Evolutionary conservation across 805 yeast species (phyloP).

Genomic region (Yarrowia yakushimensis): DNA sequence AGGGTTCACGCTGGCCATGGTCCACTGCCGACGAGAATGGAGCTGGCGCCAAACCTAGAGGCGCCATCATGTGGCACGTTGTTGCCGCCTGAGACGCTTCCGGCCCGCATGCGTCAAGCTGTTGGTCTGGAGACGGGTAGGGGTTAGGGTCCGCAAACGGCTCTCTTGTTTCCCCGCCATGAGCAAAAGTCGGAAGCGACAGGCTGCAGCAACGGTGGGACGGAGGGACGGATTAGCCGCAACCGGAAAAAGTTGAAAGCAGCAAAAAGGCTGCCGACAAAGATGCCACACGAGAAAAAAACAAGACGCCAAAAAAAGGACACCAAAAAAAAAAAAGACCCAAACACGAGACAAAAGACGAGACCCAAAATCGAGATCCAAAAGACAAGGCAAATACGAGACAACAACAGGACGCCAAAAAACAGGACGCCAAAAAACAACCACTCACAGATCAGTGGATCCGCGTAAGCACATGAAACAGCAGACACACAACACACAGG

Average conservation of each 20-base stretch:
- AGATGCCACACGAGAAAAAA: background rate
- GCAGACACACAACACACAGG: too few relatives aligned
- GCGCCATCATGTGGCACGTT: background rate
- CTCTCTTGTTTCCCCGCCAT: background rate
- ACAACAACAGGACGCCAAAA: too few relatives aligned
- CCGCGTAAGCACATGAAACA: too few relatives aligned
- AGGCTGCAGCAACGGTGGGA: background rate
- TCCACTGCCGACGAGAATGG: background rate
- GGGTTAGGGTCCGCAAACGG: background rate
- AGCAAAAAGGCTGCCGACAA: background rate
- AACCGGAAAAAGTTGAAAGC: background rate
- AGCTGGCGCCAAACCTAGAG: background rate
- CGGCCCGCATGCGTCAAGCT: conserved; percentile 4
- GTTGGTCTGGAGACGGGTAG: background rate
- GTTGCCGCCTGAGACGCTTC: background rate
- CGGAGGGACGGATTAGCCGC: background rate
- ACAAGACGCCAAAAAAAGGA: background rate
- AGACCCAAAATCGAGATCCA: too few relatives aligned
- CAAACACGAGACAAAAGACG: too few relatives aligned
- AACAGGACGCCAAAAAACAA: too few relatives aligned
- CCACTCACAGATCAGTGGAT: too few relatives aligned
- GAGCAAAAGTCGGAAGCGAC: background rate
- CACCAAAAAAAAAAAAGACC: too few relatives aligned
- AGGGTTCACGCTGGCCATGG: background rate
- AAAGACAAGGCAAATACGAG: too few relatives aligned